Percentiles rank a stretch among this genome's conserved stretches.
These are phyloP conservation scores for Amniculicola lignicola DNA, from an alignment of 495 filamentous ascomycete species.

Conservation along the genomic window DNA sequence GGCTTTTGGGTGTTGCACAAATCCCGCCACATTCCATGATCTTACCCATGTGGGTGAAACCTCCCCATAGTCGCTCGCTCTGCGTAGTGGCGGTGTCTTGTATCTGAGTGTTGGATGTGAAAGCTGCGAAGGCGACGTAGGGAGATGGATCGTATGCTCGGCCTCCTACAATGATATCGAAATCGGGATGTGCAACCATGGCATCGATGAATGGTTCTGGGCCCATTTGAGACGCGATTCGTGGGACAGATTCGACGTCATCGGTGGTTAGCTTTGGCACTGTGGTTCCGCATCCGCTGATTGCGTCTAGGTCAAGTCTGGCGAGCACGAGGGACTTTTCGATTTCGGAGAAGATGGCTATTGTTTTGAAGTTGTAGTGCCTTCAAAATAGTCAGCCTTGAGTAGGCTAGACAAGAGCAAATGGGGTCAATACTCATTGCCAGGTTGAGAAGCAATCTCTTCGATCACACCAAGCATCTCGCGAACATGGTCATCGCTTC, in stretches of 20 bases:
- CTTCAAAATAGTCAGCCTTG: slow-evolving; percentile 5
- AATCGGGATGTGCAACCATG: slow-evolving; percentile 41
- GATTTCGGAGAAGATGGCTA: slow-evolving; percentile 44
- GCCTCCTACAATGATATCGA: slow-evolving; percentile 49
- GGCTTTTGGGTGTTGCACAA: slow-evolving; percentile 50
- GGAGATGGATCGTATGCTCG: slow-evolving; percentile 52
- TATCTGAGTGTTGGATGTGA: slow-evolving; percentile 17
- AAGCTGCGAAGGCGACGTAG: slow-evolving; percentile 47
- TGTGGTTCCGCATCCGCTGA: slow-evolving; percentile 36
- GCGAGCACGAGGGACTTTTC: slow-evolving; percentile 38
- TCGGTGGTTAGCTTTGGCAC: slow-evolving; percentile 44
- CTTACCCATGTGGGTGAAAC: slow-evolving; percentile 52
- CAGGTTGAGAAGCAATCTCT: slow-evolving; percentile 20
- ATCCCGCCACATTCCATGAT: slow-evolving; percentile 52
- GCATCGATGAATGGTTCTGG: slow-evolving; percentile 41
- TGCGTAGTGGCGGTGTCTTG: background rate
- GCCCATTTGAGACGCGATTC: slow-evolving; percentile 31
- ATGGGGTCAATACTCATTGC: background rate
- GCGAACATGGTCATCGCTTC: slow-evolving; percentile 46
- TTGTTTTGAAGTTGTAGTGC: slow-evolving; percentile 43
- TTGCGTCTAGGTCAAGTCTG: slow-evolving; percentile 31
- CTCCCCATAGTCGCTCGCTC: slow-evolving; percentile 28
- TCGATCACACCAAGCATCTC: slow-evolving; percentile 44
- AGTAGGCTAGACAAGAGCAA: background rate
- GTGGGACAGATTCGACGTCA: slow-evolving; percentile 40